These are phyloP conservation scores for Leccinum subtestaceum DNA, from an alignment of 768 basidiomycete genomes.

Conservation along the genomic window DNA sequence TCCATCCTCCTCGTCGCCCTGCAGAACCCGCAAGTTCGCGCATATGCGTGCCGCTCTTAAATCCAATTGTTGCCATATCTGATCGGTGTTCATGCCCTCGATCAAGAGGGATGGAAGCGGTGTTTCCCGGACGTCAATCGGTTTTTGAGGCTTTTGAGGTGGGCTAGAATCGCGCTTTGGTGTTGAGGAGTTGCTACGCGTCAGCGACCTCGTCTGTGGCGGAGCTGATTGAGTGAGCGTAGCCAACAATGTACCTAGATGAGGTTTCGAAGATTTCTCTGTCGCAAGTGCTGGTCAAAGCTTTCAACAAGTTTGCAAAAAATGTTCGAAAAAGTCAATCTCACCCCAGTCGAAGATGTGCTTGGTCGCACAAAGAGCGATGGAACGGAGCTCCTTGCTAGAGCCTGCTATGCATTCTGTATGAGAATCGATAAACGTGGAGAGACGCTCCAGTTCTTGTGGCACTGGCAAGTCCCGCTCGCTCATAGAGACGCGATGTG, in stretches of 20 bases:
- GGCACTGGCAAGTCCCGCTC: constrained; percentile 29
- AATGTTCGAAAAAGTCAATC: constrained; percentile 22
- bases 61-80: constrained; percentile 94
- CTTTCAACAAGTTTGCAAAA: neutral
- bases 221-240: constrained; percentile 66
- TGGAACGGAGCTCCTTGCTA: constrained; percentile 48
- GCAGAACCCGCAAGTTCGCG: constrained; percentile 64
- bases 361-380: constrained; percentile 68
- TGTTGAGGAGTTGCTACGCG: constrained; percentile 36
- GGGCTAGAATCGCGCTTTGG: constrained; percentile 43
- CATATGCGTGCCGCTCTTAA: constrained; percentile 70
- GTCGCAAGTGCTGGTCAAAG: constrained; percentile 55
- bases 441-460: constrained; percentile 46
- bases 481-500: constrained; percentile 11
- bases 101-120: constrained; percentile 74
- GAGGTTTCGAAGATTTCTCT: constrained; percentile 61
- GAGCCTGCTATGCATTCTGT: constrained; percentile 57
- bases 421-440: constrained; percentile 51
- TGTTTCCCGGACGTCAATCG: constrained; percentile 48
- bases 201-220: constrained; percentile 73
- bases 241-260: constrained; percentile 62
- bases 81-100: constrained; percentile 78
- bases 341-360: constrained; percentile 74
- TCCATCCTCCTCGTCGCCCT: constrained; percentile 44
- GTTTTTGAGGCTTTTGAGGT: constrained; percentile 32